phyloP scores from a whole-genome alignment of 2,329 filamentous ascomycete genomes.

The Alternaria tenuissima region DNA sequence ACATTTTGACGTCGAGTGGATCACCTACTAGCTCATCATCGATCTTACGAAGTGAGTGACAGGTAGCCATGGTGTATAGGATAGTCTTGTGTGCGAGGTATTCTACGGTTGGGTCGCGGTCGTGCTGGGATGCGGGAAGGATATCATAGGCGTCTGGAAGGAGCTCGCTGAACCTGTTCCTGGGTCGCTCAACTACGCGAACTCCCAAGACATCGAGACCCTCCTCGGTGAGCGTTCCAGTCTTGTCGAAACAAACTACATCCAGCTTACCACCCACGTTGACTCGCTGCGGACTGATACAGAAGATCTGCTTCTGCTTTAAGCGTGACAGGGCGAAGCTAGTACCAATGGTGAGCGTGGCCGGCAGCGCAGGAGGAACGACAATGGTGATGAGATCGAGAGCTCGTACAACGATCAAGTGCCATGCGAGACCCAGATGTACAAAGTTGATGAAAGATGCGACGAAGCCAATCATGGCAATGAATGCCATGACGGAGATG shows the following conservation, averaged over 20 bases:
- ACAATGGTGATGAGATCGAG: conserved; percentile 97
- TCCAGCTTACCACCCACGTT: conserved; percentile 97
- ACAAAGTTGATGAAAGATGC: conserved; percentile 95
- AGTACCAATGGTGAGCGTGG: conserved; percentile 93
- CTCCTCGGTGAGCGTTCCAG: conserved; percentile 96
- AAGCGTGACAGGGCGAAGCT: conserved; percentile 90
- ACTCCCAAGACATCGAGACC: conserved; percentile 92
- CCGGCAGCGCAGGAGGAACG: conserved; percentile 91
- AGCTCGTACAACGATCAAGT: conserved; percentile 89
- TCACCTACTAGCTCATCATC: conserved; percentile 92
- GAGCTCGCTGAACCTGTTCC: conserved; percentile 76
- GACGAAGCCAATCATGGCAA: conserved; percentile 86
- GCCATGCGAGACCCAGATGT: conserved; percentile 81
- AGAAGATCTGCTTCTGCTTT: conserved; percentile 91
- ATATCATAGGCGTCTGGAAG: conserved; percentile 70
- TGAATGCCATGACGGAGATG: conserved; percentile 91
- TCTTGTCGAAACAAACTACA: conserved; percentile 98
- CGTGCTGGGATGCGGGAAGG: conserved; percentile 62
- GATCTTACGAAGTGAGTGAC: conserved; percentile 86
- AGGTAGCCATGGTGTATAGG: conserved; percentile 95
- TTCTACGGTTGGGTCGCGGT: conserved; percentile 67
- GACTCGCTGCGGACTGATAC: conserved; percentile 95
- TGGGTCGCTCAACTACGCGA: conserved; percentile 73
- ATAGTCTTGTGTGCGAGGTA: conserved; percentile 73
- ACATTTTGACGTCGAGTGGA: conserved; percentile 97